Percentiles rank a stretch among this genome's conserved stretches.
Evolutionary conservation across 192 early-diverging fungal species (phyloP).

Genomic region (Coemansia sp.): DNA sequence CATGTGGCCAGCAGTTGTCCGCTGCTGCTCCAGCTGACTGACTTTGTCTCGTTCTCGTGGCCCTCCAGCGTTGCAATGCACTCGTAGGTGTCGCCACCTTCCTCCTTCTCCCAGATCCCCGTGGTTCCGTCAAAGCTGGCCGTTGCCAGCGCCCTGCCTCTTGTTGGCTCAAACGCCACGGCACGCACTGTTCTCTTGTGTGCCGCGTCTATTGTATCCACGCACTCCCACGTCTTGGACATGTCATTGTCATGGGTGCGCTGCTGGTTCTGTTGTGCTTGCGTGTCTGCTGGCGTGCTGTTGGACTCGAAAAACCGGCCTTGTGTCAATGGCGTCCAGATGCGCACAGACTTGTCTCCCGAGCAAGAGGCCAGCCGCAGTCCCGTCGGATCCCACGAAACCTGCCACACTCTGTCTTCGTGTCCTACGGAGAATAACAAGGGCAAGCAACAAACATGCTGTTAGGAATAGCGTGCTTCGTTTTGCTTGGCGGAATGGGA

Average conservation of each 20-base stretch:
- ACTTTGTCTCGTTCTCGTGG: conserved; percentile 98
- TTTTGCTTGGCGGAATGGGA: not conserved
- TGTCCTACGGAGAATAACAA: conserved; percentile 60
- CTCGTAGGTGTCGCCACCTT: conserved; percentile 65
- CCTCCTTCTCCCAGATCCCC: conserved; percentile 85
- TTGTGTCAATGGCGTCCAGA: conserved; percentile 65
- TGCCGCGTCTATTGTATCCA: conserved; percentile 74
- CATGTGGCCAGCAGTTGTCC: conserved; percentile 90
- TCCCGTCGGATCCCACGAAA: conserved; percentile 79
- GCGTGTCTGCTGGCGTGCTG: not conserved
- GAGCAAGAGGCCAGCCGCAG: conserved; percentile 77
- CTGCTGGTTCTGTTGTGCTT: conserved; percentile 9
- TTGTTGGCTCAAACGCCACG: conserved; percentile 74
- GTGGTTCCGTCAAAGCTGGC: conserved; percentile 93
- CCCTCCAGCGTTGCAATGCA: conserved; percentile 94
- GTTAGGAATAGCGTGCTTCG: too few species aligned
- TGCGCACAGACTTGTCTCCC: conserved; percentile 85
- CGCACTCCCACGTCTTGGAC: conserved; percentile 62
- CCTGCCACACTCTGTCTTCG: conserved; percentile 82
- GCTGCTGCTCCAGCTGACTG: conserved; percentile 80
- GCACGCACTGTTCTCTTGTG: conserved; percentile 94
- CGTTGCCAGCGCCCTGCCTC: conserved; percentile 72
- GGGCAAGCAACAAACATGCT: not conserved
- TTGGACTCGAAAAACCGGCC: conserved; percentile 15
- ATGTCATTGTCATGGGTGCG: conserved; percentile 2